Evolutionary conservation across 176 grass and related monocot species (phyloP).

Genomic region (Bothriochloa decipiens): DNA sequence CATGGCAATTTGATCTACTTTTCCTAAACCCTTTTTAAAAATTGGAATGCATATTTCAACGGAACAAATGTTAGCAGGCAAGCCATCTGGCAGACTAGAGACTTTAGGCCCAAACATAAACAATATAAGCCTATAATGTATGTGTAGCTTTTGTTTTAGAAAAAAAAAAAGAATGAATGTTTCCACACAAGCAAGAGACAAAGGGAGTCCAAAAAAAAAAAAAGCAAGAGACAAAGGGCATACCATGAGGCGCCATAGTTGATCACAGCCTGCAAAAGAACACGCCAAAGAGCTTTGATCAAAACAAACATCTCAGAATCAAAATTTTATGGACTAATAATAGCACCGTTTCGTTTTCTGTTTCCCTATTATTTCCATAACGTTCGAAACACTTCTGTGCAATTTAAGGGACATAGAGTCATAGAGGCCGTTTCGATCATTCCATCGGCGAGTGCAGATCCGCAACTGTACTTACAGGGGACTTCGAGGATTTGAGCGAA

Average conservation of each 20-base stretch:
- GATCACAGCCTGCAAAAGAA: constrained; percentile 67
- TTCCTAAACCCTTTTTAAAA: neutral
- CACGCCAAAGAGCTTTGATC: neutral
- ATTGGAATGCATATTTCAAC: neutral
- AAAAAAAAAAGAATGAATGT: neutral
- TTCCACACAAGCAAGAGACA: constrained; percentile 2
- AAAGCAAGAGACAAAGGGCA: constrained; percentile 33
- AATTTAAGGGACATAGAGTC: neutral
- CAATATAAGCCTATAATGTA: no score
- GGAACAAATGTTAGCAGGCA: neutral
- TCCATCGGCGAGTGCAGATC: neutral
- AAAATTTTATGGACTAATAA: neutral
- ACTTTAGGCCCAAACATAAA: neutral
- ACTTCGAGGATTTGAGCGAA: constrained; percentile 69
- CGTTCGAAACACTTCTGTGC: no score
- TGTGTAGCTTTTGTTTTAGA: neutral
- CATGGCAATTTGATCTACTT: neutral
- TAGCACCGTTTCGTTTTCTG: neutral
- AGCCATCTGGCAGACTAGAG: neutral
- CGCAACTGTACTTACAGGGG: constrained; percentile 52
- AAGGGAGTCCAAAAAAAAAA: neutral
- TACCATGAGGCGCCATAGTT: constrained; percentile 91
- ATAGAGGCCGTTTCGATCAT: neutral
- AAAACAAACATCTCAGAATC: neutral
- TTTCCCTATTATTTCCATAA: neutral